A percentile compares a stretch with the other conserved stretches of the same genome.
These are phyloP conservation scores for Pleurotus pulmonarius DNA, from an alignment of 768 basidiomycete species.

Conservation along the genomic window DNA sequence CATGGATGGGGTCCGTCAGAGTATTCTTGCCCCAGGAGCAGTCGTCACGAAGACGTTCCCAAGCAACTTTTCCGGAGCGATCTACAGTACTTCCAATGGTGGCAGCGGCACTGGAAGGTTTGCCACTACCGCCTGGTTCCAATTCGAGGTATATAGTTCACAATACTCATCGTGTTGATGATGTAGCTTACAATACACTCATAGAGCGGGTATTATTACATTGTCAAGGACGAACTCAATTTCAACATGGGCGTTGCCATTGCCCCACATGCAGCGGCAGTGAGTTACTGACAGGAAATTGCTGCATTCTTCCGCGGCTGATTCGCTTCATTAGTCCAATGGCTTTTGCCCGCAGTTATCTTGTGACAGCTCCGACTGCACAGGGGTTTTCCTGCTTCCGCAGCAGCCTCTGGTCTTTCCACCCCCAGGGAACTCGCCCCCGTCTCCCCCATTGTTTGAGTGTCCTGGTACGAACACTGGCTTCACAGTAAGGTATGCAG, in stretches of 20 bases:
- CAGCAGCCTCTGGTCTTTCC: constrained; percentile 22
- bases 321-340: constrained; percentile 10
- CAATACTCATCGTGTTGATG: background rate
- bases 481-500: constrained; percentile 23
- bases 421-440: constrained; percentile 10
- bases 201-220: constrained; percentile 26
- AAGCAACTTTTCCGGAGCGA: constrained; percentile 18
- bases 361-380: constrained; percentile 21
- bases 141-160: constrained; percentile 15
- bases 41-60: constrained; percentile 11
- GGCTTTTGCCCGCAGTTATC: constrained; percentile 19
- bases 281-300: too few species aligned
- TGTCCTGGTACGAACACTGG: constrained; percentile 17
- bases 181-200: background rate
- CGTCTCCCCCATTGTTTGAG: constrained; percentile 16
- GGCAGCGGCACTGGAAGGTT: constrained; percentile 16
- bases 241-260: constrained; percentile 25
- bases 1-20: constrained; percentile 17
- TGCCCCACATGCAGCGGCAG: constrained; percentile 14
- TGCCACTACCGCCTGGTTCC: constrained; percentile 21
- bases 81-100: constrained; percentile 22
- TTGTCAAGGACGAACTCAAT: constrained; percentile 20
- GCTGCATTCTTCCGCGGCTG: too few species aligned
- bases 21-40: constrained; percentile 9
- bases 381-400: constrained; percentile 21